A percentile compares a stretch with the other conserved stretches of the same genome.
Evolutionary conservation across 495 filamentous ascomycete genomes (phyloP).

Genomic region (Parachaetomium inaequale): DNA sequence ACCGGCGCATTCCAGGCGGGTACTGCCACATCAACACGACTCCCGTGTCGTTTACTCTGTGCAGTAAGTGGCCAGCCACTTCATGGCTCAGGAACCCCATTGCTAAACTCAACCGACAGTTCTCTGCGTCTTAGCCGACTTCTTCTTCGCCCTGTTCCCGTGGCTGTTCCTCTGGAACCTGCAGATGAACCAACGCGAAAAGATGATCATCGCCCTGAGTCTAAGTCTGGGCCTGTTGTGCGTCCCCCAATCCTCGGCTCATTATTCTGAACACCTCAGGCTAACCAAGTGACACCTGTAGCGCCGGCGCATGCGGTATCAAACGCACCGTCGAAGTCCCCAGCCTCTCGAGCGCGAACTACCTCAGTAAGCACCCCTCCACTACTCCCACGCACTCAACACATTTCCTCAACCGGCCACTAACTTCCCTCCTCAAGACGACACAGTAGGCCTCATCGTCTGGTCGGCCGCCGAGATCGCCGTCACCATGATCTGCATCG

Average conservation of each 20-base stretch:
- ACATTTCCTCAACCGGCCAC: neutral
- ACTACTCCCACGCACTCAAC: neutral
- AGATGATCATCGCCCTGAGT: neutral
- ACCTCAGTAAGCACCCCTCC: neutral
- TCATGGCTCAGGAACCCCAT: neutral
- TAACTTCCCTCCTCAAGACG: neutral
- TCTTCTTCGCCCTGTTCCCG: neutral
- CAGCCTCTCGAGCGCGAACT: neutral
- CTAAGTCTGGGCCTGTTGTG: neutral
- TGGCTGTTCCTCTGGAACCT: neutral
- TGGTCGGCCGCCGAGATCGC: conserved; percentile 2
- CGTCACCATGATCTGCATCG: conserved; percentile 2
- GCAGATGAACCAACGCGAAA: neutral
- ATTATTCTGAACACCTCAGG: neutral
- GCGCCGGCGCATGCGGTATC: neutral
- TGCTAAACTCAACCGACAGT: neutral
- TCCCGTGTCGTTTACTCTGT: neutral
- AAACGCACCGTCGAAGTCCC: neutral
- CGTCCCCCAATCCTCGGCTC: neutral
- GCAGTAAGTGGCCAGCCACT: neutral
- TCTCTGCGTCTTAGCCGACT: neutral
- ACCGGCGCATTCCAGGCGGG: neutral
- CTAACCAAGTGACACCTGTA: neutral
- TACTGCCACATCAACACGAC: conserved; percentile 1
- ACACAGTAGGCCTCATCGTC: conserved; percentile 1